phyloP scores from a whole-genome alignment of 2,329 filamentous ascomycete genomes.

The Aspergillus aculeatus region DNA sequence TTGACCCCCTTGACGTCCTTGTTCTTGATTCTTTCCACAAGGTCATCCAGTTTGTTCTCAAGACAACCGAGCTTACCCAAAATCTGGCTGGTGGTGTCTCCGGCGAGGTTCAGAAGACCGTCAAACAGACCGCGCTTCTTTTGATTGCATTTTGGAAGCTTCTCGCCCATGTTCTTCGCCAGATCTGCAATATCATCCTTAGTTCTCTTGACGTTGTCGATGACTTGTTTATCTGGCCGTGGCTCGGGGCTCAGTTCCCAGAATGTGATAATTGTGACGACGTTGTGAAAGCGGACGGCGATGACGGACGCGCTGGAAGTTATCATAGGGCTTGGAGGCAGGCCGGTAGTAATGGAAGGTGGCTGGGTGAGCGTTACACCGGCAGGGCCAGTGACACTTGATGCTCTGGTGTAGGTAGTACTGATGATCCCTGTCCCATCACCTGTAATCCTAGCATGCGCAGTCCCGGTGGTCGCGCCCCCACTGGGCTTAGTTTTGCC shows the following conservation, averaged over 20 bases:
- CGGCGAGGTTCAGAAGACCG: not conserved
- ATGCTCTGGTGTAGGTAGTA: too few relatives aligned
- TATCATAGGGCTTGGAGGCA: not conserved
- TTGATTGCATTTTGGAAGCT: not conserved
- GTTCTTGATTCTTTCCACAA: not conserved
- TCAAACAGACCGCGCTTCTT: not conserved
- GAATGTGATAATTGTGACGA: not conserved
- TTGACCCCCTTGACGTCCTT: not conserved
- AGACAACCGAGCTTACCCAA: not conserved
- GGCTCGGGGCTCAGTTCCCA: not conserved
- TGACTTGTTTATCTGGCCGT: not conserved
- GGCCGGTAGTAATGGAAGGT: not conserved
- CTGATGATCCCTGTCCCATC: too few relatives aligned
- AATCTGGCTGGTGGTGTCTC: not conserved
- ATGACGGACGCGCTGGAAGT: not conserved
- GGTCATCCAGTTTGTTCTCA: not conserved
- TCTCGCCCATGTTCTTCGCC: not conserved
- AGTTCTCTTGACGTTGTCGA: not conserved
- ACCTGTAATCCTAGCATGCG: too few relatives aligned
- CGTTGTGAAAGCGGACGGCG: not conserved
- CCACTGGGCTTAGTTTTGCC: too few relatives aligned
- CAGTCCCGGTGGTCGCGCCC: too few relatives aligned
- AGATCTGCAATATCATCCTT: not conserved
- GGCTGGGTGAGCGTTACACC: not conserved
- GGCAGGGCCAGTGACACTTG: too few relatives aligned